phyloP scores from a whole-genome alignment of 306 rosid genomes.

The Dryas drummondii region DNA sequence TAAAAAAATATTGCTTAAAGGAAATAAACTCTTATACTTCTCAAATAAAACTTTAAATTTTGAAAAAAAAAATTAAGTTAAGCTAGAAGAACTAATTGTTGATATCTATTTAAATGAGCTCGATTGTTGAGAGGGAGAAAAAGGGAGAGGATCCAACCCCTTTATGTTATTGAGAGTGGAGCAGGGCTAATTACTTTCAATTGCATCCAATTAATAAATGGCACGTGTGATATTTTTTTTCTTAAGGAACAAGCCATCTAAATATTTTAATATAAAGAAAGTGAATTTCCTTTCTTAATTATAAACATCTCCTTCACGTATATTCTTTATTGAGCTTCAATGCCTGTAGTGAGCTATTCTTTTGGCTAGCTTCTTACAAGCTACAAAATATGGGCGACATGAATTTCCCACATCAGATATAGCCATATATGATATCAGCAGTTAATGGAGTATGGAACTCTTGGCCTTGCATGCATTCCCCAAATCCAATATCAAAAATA shows the following conservation, averaged over 20 bases:
- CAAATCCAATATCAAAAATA: too few species aligned
- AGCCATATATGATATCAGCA: not conserved
- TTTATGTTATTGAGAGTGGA: not conserved
- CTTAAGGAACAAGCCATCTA: not conserved
- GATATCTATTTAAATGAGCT: too few species aligned
- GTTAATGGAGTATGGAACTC: not conserved
- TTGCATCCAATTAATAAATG: slow-evolving; percentile 1
- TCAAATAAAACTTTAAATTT: too few species aligned
- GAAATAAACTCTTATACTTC: too few species aligned
- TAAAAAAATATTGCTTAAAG: too few species aligned
- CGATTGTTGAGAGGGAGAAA: too few species aligned
- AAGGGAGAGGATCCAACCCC: too few species aligned
- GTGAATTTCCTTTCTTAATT: not conserved
- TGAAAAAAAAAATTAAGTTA: too few species aligned
- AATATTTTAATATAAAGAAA: not conserved
- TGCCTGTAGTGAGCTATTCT: not conserved
- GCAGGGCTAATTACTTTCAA: not conserved
- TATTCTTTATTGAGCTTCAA: not conserved
- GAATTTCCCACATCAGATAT: not conserved
- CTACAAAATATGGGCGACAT: not conserved
- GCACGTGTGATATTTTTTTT: slow-evolving; percentile 6
- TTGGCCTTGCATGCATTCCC: not conserved
- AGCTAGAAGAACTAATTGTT: too few species aligned
- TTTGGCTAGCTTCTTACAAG: not conserved
- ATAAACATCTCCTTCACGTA: not conserved